These are phyloP conservation scores for Rhododendron ferrugineum DNA, from an alignment of 148 eudicot genomes.

Conservation along the genomic window DNA sequence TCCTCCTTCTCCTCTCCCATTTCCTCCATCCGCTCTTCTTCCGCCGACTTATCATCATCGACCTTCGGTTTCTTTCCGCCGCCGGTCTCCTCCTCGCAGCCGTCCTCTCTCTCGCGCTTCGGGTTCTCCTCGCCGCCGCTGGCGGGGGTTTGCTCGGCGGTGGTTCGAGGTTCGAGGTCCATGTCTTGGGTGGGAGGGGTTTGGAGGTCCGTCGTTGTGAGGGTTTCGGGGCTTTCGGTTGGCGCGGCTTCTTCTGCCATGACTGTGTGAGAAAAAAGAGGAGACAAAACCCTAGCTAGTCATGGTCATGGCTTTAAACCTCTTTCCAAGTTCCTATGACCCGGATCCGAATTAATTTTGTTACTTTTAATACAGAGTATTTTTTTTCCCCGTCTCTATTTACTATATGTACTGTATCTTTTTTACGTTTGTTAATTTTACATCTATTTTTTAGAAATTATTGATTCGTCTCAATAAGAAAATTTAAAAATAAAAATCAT, in stretches of 20 bases:
- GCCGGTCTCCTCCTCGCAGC: constrained; percentile 19
- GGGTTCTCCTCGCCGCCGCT: constrained; percentile 18
- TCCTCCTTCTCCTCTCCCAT: constrained; percentile 14
- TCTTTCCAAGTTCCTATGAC: not conserved
- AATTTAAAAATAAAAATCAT: too few species aligned
- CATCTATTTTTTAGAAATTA: too few species aligned
- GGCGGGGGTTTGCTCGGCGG: constrained; percentile 9
- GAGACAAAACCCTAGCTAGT: not conserved
- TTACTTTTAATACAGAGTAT: not conserved
- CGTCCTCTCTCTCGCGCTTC: constrained; percentile 63
- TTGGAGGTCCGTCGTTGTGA: constrained; percentile 17
- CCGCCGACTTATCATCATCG: constrained; percentile 45
- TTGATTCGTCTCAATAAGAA: too few species aligned
- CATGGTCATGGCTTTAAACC: not conserved
- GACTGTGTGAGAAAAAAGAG: not conserved
- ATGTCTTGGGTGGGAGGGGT: constrained; percentile 30
- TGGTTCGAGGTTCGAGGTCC: constrained; percentile 39
- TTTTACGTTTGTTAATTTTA: too few species aligned
- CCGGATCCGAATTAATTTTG: not conserved
- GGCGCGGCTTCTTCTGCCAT: constrained; percentile 29
- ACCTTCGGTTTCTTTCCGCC: constrained; percentile 50
- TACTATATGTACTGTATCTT: too few species aligned
- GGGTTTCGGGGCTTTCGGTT: constrained; percentile 16
- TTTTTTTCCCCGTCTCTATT: too few species aligned
- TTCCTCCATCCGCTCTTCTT: constrained; percentile 48